A percentile compares a stretch with the other conserved stretches of the same genome.
These are phyloP conservation scores for Mycothermus thermophilus DNA, from an alignment of 495 filamentous ascomycete genomes.

Conservation along the genomic window DNA sequence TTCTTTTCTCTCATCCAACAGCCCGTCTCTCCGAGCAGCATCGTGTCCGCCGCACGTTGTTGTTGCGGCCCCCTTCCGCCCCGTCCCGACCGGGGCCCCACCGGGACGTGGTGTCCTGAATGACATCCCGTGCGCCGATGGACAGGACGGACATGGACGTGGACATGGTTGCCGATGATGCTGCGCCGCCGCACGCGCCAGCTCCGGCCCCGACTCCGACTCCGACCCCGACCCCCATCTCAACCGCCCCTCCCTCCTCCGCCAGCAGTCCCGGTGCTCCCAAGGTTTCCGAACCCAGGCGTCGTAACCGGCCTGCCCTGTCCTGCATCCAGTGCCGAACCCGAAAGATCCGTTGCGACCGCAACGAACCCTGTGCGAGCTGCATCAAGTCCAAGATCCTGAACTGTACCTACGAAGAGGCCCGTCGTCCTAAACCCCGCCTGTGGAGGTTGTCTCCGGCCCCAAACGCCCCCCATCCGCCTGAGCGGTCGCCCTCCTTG, in stretches of 20 bases:
- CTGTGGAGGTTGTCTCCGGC: slow-evolving; percentile 19
- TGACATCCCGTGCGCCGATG: not conserved
- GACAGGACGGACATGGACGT: slow-evolving; percentile 8
- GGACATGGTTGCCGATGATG: slow-evolving; percentile 6
- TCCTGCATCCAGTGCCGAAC: slow-evolving; percentile 40
- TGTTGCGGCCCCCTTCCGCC: not conserved
- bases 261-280: slow-evolving; percentile 1
- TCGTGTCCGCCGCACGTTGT: no score
- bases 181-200: slow-evolving; percentile 3
- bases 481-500: slow-evolving; percentile 7
- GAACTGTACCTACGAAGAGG: slow-evolving; percentile 32
- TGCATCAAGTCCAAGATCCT: slow-evolving; percentile 34
- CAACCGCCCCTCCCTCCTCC: slow-evolving; percentile 4
- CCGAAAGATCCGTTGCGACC: slow-evolving; percentile 44
- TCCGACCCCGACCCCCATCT: no score
- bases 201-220: slow-evolving; percentile 3
- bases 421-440: slow-evolving; percentile 19
- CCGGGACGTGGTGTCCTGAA: slow-evolving; percentile 1
- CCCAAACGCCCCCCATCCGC: slow-evolving; percentile 5
- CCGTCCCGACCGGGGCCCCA: slow-evolving; percentile 6
- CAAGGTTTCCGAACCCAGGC: slow-evolving; percentile 13
- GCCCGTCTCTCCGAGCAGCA: no score
- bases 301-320: slow-evolving; percentile 31
- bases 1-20: no score
- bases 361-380: slow-evolving; percentile 35